These are phyloP conservation scores for Durotheca rogersii DNA, from an alignment of 495 filamentous ascomycete genomes.

Conservation along the genomic window DNA sequence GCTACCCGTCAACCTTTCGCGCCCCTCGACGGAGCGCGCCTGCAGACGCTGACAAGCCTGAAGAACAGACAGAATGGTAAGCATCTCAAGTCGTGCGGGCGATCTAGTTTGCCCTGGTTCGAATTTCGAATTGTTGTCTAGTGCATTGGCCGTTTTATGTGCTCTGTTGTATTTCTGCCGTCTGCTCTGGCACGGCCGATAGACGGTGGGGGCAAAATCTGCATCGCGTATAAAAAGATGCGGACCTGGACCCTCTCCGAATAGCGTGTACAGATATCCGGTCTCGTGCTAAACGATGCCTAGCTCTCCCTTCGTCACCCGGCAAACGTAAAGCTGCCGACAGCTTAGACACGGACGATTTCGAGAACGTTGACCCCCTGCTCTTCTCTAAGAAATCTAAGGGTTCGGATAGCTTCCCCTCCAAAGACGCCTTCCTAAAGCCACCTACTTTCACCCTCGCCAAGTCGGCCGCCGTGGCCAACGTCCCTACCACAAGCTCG, in stretches of 20 bases:
- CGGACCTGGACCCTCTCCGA: too few relatives aligned
- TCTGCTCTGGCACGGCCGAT: constrained; percentile 1
- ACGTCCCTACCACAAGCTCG: constrained; percentile 35
- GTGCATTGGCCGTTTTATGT: background rate
- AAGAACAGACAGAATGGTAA: constrained; percentile 68
- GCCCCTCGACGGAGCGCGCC: constrained; percentile 51
- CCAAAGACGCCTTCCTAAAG: constrained; percentile 54
- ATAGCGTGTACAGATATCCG: too few relatives aligned
- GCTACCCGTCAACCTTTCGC: constrained; percentile 59
- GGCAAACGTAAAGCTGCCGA: constrained; percentile 51
- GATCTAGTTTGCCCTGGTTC: background rate
- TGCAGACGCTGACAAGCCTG: constrained; percentile 56
- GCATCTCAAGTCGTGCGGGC: constrained; percentile 24
- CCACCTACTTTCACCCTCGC: constrained; percentile 45
- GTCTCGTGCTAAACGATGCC: constrained; percentile 23
- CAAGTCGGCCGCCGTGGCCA: constrained; percentile 41
- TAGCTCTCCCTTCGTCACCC: constrained; percentile 41
- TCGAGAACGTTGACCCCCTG: constrained; percentile 79
- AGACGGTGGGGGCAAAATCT: too few relatives aligned
- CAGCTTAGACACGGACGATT: constrained; percentile 55
- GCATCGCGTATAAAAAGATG: too few relatives aligned
- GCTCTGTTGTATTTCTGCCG: too few relatives aligned
- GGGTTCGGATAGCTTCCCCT: constrained; percentile 50
- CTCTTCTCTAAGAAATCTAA: constrained; percentile 70
- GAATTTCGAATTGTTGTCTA: constrained; percentile 2